Evolutionary conservation across 2,329 filamentous ascomycete genomes (phyloP).

Genomic region (Claviceps fusiformis): DNA sequence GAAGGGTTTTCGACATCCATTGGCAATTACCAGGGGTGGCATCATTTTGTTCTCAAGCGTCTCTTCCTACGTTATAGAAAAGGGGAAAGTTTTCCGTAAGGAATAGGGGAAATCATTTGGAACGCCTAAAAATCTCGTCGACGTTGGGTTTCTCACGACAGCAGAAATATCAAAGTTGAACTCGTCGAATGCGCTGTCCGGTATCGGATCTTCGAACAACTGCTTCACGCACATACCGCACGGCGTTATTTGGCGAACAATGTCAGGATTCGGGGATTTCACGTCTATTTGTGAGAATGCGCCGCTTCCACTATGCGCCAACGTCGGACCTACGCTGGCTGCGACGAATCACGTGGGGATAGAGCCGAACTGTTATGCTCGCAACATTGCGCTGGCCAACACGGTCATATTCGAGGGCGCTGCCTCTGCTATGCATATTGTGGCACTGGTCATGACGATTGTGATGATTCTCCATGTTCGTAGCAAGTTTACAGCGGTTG

Average conservation of each 20-base stretch:
- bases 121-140: no score
- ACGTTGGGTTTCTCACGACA: no score
- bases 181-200: neutral
- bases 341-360: slow-evolving; percentile 62
- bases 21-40: neutral
- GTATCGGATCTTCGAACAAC: neutral
- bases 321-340: slow-evolving; percentile 61
- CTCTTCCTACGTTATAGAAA: neutral
- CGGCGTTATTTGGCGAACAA: slow-evolving; percentile 15
- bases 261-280: slow-evolving; percentile 88
- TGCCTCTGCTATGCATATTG: slow-evolving; percentile 81
- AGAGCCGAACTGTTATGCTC: slow-evolving; percentile 80
- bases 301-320: slow-evolving; percentile 73
- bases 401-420: slow-evolving; percentile 97
- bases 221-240: slow-evolving; percentile 8
- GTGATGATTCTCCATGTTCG: slow-evolving; percentile 96
- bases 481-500: slow-evolving; percentile 95
- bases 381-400: slow-evolving; percentile 91
- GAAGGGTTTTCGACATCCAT: no score
- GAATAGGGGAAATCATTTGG: no score
- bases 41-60: neutral
- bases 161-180: no score
- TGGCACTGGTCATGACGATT: slow-evolving; percentile 80
- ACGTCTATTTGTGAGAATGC: slow-evolving; percentile 72
- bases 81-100: neutral